Base-by-base conservation (phyloP, 139 green algal species). In the Closterium sp. region DNA sequence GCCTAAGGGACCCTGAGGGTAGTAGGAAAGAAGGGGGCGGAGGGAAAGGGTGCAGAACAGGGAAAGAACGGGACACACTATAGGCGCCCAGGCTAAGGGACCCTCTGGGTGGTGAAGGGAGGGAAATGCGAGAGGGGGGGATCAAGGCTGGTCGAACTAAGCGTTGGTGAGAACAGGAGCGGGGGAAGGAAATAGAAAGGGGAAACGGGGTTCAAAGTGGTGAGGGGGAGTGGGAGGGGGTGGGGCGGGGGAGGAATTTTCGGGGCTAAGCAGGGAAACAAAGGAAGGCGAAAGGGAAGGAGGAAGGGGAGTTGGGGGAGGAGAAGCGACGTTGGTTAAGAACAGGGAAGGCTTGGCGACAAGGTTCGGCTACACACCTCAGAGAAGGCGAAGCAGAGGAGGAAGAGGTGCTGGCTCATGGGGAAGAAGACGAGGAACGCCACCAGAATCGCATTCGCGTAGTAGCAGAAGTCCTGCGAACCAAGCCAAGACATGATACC, bases 401-500 rank as follows among this genome's bases (percentile, higher is more conserved):
- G 33, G 34, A 94, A 94, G 31, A 94, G 87, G n/a, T 86, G 90
- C 89, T 94, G 89, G 83, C 32, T 85, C 28, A 69, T 89, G 55
- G 91, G 91, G 23, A 84, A 93, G 34, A 91, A 89, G 31, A 94
- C 30, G 33, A 94, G 88, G 25, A 86, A 66, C 4, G 55, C 43
- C 19, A 90, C 84, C 25, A 94, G 93, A 30, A 94, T 94, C 9
- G 34, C 85, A 6, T 94, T 94, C 34, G 91, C 91, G n/a, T 94
- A 94, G 83, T 94, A 94, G 8, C 91, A 94, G 19, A 94, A 94
- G 88, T 94, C 91, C 91, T 94, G 91, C 34, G 16, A 76, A 1
- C 55, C 55, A 76, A 2, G 12, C 55, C 55, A 76, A 2, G 16
- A 76, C 2, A 76, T 19, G 55, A 76, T 19, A 76, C 55, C 55